These are phyloP conservation scores for Suhomyces emberorum DNA, from an alignment of 805 yeast genomes.

Conservation along the genomic window DNA sequence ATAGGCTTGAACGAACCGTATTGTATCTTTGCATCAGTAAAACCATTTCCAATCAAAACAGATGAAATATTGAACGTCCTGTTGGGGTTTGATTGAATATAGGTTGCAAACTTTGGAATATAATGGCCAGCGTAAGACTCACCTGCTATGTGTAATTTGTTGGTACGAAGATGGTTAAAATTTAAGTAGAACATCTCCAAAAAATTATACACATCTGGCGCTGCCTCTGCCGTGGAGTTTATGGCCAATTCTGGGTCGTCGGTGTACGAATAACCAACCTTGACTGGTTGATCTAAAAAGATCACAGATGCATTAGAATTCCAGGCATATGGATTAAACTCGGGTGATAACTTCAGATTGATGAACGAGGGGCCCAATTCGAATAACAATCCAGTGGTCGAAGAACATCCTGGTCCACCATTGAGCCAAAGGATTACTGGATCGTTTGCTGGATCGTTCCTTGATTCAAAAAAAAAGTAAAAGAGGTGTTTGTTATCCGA, in stretches of 20 bases:
- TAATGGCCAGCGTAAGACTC: constrained; percentile 27
- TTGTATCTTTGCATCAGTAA: constrained; percentile 42
- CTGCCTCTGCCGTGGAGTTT: constrained; percentile 15
- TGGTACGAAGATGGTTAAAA: constrained; percentile 15
- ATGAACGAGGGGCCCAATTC: constrained; percentile 29
- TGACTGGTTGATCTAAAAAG: constrained; percentile 24
- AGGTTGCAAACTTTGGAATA: constrained; percentile 20
- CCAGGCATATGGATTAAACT: constrained; percentile 28
- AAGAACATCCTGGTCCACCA: constrained; percentile 33
- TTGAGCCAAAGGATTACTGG: constrained; percentile 32
- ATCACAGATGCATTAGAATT: constrained; percentile 26
- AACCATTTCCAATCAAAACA: constrained; percentile 43
- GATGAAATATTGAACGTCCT: constrained; percentile 29
- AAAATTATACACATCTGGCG: constrained; percentile 17
- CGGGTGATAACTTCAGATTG: constrained; percentile 19
- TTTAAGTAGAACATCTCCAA: constrained; percentile 22
- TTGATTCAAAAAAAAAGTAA: constrained; percentile 29
- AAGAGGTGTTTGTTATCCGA: constrained; percentile 29
- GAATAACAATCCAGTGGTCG: constrained; percentile 25
- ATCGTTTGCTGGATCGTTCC: constrained; percentile 30
- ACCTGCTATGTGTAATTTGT: constrained; percentile 23
- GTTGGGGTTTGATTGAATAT: constrained; percentile 17
- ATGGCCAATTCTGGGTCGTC: constrained; percentile 12
- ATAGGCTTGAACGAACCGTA: constrained; percentile 38
- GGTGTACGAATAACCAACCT: constrained; percentile 21